A percentile compares a stretch with the other conserved stretches of the same genome.
Evolutionary conservation across 106 monocot species (phyloP).

Genomic region (Dendrobium officinale): DNA sequence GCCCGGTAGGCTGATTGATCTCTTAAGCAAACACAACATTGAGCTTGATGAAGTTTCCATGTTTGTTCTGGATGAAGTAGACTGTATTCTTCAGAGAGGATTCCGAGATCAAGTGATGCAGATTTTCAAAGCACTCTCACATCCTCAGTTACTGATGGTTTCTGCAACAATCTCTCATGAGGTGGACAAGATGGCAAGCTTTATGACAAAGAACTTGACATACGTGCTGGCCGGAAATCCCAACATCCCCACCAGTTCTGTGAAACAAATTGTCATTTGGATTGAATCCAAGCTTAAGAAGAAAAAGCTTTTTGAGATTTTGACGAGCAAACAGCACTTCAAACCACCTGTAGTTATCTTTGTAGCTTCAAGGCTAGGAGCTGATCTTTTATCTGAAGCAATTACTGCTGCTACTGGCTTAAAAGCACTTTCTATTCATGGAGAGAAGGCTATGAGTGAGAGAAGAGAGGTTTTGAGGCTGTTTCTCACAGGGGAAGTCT

Average conservation of each 20-base stretch:
- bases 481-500: slow-evolving; percentile 63
- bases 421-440: slow-evolving; percentile 65
- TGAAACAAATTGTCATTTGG: slow-evolving; percentile 79
- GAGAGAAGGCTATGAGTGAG: slow-evolving; percentile 85
- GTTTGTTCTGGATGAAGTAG: slow-evolving; percentile 84
- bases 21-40: slow-evolving; percentile 52
- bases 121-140: slow-evolving; percentile 62
- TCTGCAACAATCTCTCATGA: slow-evolving; percentile 65
- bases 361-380: slow-evolving; percentile 78
- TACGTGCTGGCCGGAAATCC: slow-evolving; percentile 40
- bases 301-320: slow-evolving; percentile 75
- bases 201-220: slow-evolving; percentile 46
- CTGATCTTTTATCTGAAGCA: slow-evolving; percentile 71
- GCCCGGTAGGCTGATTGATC: slow-evolving; percentile 83
- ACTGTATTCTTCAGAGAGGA: slow-evolving; percentile 74
- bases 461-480: slow-evolving; percentile 70
- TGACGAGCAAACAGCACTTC: slow-evolving; percentile 73
- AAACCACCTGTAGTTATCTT: slow-evolving; percentile 66
- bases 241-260: slow-evolving; percentile 38
- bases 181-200: slow-evolving; percentile 55
- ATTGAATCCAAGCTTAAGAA: slow-evolving; percentile 82
- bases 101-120: slow-evolving; percentile 84
- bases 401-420: slow-evolving; percentile 60
- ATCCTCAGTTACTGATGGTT: slow-evolving; percentile 77
- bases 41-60: slow-evolving; percentile 48